A percentile compares a stretch with the other conserved stretches of the same genome.
Conservation (phyloP, 352 stramenopile genomes). For the Phytophthora nicotianae region DNA sequence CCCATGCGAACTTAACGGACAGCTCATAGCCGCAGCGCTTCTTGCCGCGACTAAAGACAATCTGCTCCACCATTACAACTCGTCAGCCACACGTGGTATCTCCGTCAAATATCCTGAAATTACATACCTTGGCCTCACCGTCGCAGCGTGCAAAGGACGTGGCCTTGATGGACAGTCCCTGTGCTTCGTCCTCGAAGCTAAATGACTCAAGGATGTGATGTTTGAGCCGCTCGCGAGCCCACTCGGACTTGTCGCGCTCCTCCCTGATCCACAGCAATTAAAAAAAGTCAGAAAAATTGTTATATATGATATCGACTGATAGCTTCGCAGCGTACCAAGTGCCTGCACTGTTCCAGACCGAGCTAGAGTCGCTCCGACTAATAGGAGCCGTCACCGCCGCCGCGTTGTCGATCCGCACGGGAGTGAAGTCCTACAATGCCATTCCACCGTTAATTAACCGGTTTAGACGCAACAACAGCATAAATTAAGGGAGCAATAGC, state of each 20-base stretch:
- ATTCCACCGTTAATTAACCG: constrained; percentile 5
- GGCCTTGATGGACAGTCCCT: constrained; percentile 60
- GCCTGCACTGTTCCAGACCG: constrained; percentile 81
- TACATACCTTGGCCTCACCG: constrained; percentile 77
- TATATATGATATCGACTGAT: constrained; percentile 1
- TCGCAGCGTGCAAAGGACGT: constrained; percentile 72
- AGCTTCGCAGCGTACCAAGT: constrained; percentile 63
- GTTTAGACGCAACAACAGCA: not conserved
- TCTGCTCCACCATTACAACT: constrained; percentile 24
- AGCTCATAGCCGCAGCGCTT: constrained; percentile 88
- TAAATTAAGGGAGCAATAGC: constrained; percentile 4
- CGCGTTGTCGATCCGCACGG: constrained; percentile 62
- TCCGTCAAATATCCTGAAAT: not conserved
- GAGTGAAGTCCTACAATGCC: constrained; percentile 73
- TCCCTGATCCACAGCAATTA: constrained; percentile 54
- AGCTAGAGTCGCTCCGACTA: constrained; percentile 47
- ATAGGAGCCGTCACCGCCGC: constrained; percentile 17
- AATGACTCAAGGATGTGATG: constrained; percentile 71
- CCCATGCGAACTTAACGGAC: constrained; percentile 81
- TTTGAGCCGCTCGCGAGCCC: constrained; percentile 76
- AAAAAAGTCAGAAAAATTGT: constrained; percentile 4
- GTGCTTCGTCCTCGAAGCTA: constrained; percentile 51
- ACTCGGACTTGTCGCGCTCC: constrained; percentile 83
- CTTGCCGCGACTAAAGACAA: constrained; percentile 85
- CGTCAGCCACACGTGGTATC: constrained; percentile 1